Base-by-base conservation (phyloP, 2,329 filamentous ascomycete species). In the Stromatinia cepivora region DNA sequence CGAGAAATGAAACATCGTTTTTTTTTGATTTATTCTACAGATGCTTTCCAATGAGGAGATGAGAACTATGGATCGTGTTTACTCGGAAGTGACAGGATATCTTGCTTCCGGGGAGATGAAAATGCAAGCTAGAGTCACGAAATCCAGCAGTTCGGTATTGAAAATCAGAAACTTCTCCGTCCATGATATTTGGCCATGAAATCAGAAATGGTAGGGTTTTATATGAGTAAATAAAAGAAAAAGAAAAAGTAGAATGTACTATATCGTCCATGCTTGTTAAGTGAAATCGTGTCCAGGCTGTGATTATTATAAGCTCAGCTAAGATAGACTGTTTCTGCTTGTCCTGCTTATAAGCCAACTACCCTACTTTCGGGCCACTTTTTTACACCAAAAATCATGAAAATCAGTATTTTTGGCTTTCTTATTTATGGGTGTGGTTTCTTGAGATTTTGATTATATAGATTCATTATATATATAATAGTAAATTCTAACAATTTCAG, bases 121-220 rank as follows among this genome's bases (percentile, higher is more conserved):
- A 39, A 89, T 76, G 46, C 84, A 81, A 75, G 86, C 80, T 6
- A 88, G 42, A 31, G 85, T 78, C 0, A 83, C 82, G 4, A 85
- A 74, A 1, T 79, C 83, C 3, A 87, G 78, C 1, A 90, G 64
- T 1, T 76, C 88, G 2, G 86, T 84, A 72, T 89, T 89, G 71
- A 90, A 80, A 87, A 90, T 85, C 87, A 90, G 77, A 90, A 90
- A 74, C 80, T 87, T 36, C 86, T 81, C 85, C 86, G 89, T 61
- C 87, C 87, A 5, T 84, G 76, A 48, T 85, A 82, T 56, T 85
- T 79, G 1, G 86, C 83, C 87, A 90, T 90, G 0, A 85, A 79
- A 1, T 88, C 88, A 0, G 86, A 81, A 61, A 88, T 82, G 70
- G 88, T 88, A 3, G 85, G 85, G 4, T 82, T 85, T 65, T 84